Base-by-base conservation (phyloP, 345 rosid genomes). In the Abelmoschus esculentus region DNA sequence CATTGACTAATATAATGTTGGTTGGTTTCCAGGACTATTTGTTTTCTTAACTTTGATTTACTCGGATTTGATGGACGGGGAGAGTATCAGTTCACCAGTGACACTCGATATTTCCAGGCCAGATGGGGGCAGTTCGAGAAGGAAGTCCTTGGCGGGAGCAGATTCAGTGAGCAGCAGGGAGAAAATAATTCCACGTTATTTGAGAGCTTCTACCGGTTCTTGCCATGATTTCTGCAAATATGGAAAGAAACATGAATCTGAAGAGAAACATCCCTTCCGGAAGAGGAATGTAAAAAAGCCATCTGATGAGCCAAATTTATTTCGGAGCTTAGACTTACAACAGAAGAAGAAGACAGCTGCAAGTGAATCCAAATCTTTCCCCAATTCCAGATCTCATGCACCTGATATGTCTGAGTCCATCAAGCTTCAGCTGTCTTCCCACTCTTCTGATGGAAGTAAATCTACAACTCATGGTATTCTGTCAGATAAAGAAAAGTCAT, bases 201-300 rank as follows among this genome's bases (percentile, higher is more conserved):
- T 90, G 61, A 85, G 85, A 75, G 87, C 91, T 78, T 80, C 93
- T 8, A 81, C 88, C 38, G 90, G 84, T 69, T 92, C 98, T 26
- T 87, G 98, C 79, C 98, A 90, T 70, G 98, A 92, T 79, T 77
- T 70, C 49, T 92, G 98, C 77, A 92, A 92, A 75, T 90, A 77
- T 65, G 97, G 97, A 67, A 80, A 67, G 70, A 81, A 75, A 61
- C 84, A 86, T 64, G 87, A 65, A 66, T 65, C 61, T 29, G 85
- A 87, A 77, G 77, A 78, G 68, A 79, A 84, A 46, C 71, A 10
- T 54, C 76, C 85, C 17, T 68, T 75, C 55, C 72, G 12, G n/a
- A 86, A 74, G 76, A 88, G 89, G 63, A 74, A 64, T 38, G 14
- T 46, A 7, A 22, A 22, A 22, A 22, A 22, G 26, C 79, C 72